Evolutionary conservation across 2,329 filamentous ascomycete genomes (phyloP), one percentile per base, ranked within the genome.

Genomic region (Akanthomyces lecanii): DNA sequence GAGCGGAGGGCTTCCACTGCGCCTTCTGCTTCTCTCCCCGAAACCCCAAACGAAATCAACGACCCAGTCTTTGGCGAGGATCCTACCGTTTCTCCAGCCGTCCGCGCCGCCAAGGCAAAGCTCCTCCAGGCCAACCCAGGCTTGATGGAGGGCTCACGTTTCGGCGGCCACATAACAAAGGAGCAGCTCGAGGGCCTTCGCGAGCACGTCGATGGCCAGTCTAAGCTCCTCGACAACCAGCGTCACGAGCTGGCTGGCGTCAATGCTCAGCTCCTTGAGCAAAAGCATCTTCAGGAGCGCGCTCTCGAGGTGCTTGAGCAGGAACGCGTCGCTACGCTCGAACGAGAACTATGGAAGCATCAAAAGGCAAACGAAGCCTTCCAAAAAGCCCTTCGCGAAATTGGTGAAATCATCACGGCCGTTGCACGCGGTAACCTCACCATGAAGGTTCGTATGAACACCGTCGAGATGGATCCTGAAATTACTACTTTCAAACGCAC

Each of bases 361-460:
- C 93, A 97, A 74, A 95, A 97, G 78, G 95, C 96, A 73, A 99
- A 99, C 76, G 88, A 97, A 76, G 96, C 95, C 69, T 99, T 98
- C 84, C 93, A 98, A 74, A 98, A 98, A 77, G 95, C 95, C 12
- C 80, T 99, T 40, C 87, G 93, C 67, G 95, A 99, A 76, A 98
- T 99, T 69, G 95, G 95, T 69, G 95, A 94, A 73, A 98, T 99
- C 70, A 91, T 98, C 71, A 97, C 95, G 25, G 93, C 94, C 66
- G 95, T 98, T 68, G 95, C 94, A 63, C 91, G 92, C 71, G 94
- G 94, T 77, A 94, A 98, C 73, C 82, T 98, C 65, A 97, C 92
- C 75, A 97, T 97, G 82, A 96, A 97, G 78, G 94, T 97, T 66
- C 87, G 94, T 71, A 96, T 98, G 75, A 95, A 97, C 74, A 90